A percentile compares a stretch with the other conserved stretches of the same genome.
These are phyloP conservation scores for Sugiyamaella grinbergsii DNA, from an alignment of 1,139 yeast genomes.

Conservation along the genomic window DNA sequence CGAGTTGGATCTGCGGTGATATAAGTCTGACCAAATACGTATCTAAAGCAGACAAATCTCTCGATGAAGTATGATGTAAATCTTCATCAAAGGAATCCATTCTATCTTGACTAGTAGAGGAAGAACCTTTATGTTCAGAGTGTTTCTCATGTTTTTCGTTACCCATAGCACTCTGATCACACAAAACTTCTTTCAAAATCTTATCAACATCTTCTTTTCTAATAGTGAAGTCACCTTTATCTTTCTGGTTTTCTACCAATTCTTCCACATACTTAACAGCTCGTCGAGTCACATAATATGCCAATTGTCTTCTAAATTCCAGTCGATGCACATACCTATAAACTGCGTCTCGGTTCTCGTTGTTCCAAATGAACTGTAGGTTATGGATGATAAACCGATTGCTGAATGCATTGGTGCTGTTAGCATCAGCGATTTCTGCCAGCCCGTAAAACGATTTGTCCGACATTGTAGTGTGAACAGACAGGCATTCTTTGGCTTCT, in stretches of 20 bases:
- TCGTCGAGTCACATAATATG: constrained; percentile 65
- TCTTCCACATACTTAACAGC: constrained; percentile 72
- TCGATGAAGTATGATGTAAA: constrained; percentile 47
- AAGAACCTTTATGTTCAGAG: constrained; percentile 9
- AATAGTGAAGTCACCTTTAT: constrained; percentile 14
- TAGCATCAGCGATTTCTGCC: constrained; percentile 30
- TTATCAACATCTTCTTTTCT: constrained; percentile 22
- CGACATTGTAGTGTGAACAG: constrained; percentile 19
- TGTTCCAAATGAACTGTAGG: constrained; percentile 79
- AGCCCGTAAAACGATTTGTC: constrained; percentile 24
- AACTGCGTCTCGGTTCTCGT: constrained; percentile 61
- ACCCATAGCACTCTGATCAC: background rate
- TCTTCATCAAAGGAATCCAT: constrained; percentile 55
- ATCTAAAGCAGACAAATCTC: constrained; percentile 55
- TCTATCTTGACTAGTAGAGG: constrained; percentile 34
- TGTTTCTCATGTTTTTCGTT: background rate
- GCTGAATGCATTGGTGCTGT: constrained; percentile 51
- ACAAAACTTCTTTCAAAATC: constrained; percentile 14
- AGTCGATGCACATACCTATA: constrained; percentile 63
- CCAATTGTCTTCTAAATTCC: constrained; percentile 56
- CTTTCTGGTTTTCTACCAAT: constrained; percentile 32
- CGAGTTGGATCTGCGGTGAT: constrained; percentile 85
- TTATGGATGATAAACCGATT: constrained; percentile 81
- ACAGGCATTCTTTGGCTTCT: constrained; percentile 5
- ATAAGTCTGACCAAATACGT: constrained; percentile 70